These are phyloP conservation scores for Echinochloa phyllopogon DNA, from an alignment of 176 grass and related monocot genomes.

Conservation along the genomic window DNA sequence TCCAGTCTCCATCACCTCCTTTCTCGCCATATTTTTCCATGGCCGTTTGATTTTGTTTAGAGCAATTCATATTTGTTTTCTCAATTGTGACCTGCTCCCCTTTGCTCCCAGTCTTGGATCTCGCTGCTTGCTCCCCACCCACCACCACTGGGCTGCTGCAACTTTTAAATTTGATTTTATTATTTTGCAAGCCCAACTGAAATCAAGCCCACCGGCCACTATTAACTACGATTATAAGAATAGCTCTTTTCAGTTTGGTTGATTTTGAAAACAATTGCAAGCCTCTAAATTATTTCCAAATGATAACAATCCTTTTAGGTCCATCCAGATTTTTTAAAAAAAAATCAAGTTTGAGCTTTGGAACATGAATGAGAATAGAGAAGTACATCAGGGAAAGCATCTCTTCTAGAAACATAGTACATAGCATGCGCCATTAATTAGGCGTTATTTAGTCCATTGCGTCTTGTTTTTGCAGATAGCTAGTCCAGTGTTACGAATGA, in stretches of 20 bases:
- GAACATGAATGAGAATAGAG: not conserved
- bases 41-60: conserved; percentile 2
- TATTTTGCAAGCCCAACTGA: not conserved
- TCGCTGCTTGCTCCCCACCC: conserved; percentile 57
- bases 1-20: conserved; percentile 48
- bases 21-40: conserved; percentile 18
- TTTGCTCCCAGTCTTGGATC: conserved; percentile 47
- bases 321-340: not conserved
- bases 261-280: not conserved
- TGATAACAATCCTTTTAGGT: not conserved
- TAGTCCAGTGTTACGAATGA: not conserved
- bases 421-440: not conserved
- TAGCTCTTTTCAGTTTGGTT: not conserved
- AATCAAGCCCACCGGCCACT: conserved; percentile 38
- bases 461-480: not conserved
- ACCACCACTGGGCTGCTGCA: conserved; percentile 50
- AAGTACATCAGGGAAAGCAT: not conserved
- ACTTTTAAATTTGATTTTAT: conserved; percentile 24
- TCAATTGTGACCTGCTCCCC: conserved; percentile 42
- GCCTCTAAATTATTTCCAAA: not conserved
- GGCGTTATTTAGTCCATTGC: not conserved
- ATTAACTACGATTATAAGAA: not conserved
- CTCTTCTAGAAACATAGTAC: not conserved
- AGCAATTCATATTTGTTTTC: conserved; percentile 5
- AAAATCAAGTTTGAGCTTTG: not conserved